These are phyloP conservation scores for Ophiostoma himal-ulmi DNA, from an alignment of 2,329 filamentous ascomycete genomes.

Conservation along the genomic window DNA sequence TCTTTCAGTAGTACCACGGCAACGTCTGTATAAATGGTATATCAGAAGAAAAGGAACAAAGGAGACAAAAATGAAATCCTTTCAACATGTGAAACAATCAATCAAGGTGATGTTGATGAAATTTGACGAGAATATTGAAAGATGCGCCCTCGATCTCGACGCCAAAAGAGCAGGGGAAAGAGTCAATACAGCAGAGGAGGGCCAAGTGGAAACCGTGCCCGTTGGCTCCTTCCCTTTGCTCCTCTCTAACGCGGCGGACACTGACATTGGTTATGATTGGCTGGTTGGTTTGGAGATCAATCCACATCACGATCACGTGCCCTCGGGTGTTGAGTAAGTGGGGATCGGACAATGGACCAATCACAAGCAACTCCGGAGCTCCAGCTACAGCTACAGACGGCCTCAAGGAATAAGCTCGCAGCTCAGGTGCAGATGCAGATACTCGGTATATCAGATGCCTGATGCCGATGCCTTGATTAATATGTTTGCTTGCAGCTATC, in stretches of 20 bases:
- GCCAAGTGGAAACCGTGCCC: conserved; percentile 1
- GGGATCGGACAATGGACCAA: background rate
- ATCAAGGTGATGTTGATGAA: no score
- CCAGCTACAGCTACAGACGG: background rate
- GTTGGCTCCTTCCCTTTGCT: background rate
- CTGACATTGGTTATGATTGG: background rate
- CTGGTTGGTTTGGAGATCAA: background rate
- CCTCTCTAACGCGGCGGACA: background rate
- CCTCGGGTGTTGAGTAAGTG: background rate
- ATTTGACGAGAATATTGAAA: background rate
- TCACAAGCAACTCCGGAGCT: background rate
- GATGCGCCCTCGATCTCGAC: background rate
- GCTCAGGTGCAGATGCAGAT: background rate
- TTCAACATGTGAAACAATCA: no score
- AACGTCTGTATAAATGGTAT: no score
- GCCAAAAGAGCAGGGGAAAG: background rate
- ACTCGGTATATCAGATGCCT: no score
- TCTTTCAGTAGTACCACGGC: no score
- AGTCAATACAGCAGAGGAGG: background rate
- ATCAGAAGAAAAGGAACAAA: no score
- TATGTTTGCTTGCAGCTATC: no score
- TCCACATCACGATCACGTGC: background rate
- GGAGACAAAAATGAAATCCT: no score
- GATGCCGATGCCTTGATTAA: no score
- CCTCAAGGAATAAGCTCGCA: background rate